Conservation (phyloP, 1,284 basidiomycete genomes). For the Cutaneotrichosporon mucoides region DNA sequence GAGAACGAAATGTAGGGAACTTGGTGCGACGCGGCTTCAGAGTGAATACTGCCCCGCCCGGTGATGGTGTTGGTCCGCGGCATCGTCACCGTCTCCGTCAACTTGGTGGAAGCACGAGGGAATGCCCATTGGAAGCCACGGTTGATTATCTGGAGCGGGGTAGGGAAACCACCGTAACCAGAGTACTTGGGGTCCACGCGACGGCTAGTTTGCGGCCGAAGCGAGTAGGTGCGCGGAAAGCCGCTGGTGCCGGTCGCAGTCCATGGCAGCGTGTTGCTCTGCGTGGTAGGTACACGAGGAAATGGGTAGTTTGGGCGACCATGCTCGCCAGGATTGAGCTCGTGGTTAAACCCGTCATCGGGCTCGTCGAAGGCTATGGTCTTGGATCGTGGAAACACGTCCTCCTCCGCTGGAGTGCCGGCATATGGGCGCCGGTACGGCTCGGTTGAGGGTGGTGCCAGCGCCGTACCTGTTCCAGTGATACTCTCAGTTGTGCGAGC, state of each 20-base stretch:
- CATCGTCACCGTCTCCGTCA: conserved; percentile 66
- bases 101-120: conserved; percentile 56
- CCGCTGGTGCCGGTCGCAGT: conserved; percentile 22
- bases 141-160: conserved; percentile 61
- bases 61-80: conserved; percentile 63
- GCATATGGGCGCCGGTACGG: conserved; percentile 37
- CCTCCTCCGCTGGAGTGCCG: not conserved
- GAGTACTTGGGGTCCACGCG: conserved; percentile 25
- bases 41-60: conserved; percentile 24
- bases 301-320: conserved; percentile 19
- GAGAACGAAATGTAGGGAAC: conserved; percentile 86
- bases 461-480: not conserved
- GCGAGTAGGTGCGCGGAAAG: conserved; percentile 46
- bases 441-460: conserved; percentile 28
- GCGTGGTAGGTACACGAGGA: conserved; percentile 35
- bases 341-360: conserved; percentile 26
- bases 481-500: not conserved
- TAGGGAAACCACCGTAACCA: conserved; percentile 84
- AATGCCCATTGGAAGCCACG: conserved; percentile 56
- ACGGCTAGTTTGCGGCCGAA: conserved; percentile 44
- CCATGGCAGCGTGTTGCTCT: conserved; percentile 25
- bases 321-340: conserved; percentile 12
- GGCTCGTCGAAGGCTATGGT: conserved; percentile 58
- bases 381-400: conserved; percentile 53
- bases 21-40: too few relatives aligned